phyloP scores from a whole-genome alignment of 495 filamentous ascomycete species.

The Talaromyces trachyspermus region DNA sequence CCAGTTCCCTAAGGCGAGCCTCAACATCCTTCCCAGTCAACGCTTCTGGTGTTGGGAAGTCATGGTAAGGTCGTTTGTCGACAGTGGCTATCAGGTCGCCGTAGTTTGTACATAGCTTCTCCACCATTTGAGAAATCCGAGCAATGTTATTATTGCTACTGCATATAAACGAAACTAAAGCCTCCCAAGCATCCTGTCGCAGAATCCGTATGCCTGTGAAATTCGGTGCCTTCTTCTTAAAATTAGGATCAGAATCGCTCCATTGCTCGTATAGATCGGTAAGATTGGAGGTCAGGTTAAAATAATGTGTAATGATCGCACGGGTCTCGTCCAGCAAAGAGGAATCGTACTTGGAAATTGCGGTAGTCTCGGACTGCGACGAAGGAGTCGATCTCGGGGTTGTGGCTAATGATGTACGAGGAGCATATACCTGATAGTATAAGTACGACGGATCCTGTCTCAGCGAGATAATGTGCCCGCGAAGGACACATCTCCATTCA shows the following conservation, averaged over 20 bases:
- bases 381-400: conserved; percentile 31
- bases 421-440: conserved; percentile 67
- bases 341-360: conserved; percentile 6
- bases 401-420: conserved; percentile 20
- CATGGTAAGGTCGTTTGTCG: conserved; percentile 66
- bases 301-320: conserved; percentile 65
- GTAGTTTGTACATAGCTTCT: conserved; percentile 83
- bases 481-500: conserved; percentile 88
- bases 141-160: conserved; percentile 98
- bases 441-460: conserved; percentile 73
- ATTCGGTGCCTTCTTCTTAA: conserved; percentile 75
- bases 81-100: conserved; percentile 68
- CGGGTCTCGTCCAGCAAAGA: conserved; percentile 52
- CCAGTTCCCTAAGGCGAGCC: conserved; percentile 65
- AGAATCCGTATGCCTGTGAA: conserved; percentile 94
- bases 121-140: conserved; percentile 91
- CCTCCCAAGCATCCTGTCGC: conserved; percentile 93
- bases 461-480: conserved; percentile 76
- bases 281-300: conserved; percentile 71
- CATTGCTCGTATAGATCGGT: conserved; percentile 75
- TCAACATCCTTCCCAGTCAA: conserved; percentile 67
- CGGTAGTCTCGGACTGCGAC: conserved; percentile 1
- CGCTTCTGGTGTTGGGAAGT: conserved; percentile 72
- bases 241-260: conserved; percentile 80
- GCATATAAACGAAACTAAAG: conserved; percentile 90